phyloP scores from a whole-genome alignment of 2,329 filamentous ascomycete genomes.

The Colletotrichum aenigma region DNA sequence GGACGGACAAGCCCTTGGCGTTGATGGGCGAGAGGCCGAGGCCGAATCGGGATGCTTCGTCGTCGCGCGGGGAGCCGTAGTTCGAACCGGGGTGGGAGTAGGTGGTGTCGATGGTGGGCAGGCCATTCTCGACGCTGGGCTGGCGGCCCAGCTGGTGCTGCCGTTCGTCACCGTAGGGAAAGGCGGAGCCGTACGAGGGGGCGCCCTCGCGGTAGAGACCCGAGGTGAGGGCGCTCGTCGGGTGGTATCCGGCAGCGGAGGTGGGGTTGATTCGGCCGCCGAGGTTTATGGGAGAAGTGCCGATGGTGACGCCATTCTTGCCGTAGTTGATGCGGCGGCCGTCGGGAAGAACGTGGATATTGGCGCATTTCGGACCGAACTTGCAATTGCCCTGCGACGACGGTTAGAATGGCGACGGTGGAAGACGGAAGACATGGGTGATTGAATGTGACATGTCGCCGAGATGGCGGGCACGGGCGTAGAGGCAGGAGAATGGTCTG shows the following conservation, averaged over 20 bases:
- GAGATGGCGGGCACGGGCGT: background rate
- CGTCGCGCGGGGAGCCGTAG: slow-evolving; percentile 86
- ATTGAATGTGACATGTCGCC: background rate
- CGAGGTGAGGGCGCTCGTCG: slow-evolving; percentile 72
- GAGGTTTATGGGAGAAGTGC: slow-evolving; percentile 61
- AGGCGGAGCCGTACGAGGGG: slow-evolving; percentile 42
- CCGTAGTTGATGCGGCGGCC: slow-evolving; percentile 87
- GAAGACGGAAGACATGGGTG: background rate
- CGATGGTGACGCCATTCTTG: slow-evolving; percentile 71
- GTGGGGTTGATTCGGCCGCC: slow-evolving; percentile 72
- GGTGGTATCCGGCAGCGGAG: slow-evolving; percentile 54
- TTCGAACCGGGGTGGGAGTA: slow-evolving; percentile 59
- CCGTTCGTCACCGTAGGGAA: slow-evolving; percentile 43
- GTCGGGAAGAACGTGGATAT: slow-evolving; percentile 93
- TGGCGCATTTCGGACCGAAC: slow-evolving; percentile 96
- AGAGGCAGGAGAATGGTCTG: background rate
- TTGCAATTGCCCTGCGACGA: slow-evolving; percentile 88
- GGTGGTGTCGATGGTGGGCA: slow-evolving; percentile 64
- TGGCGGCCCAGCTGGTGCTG: slow-evolving; percentile 50
- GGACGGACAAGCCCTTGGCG: slow-evolving; percentile 78
- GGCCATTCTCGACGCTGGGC: slow-evolving; percentile 57
- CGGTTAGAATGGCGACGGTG: background rate
- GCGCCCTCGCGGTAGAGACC: slow-evolving; percentile 50
- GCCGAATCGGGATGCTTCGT: slow-evolving; percentile 61
- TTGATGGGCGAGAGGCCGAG: slow-evolving; percentile 79